Evolutionary conservation across 306 rosid genomes (phyloP), one percentile per base, ranked within the genome.

Genomic region (Vigna mungo): DNA sequence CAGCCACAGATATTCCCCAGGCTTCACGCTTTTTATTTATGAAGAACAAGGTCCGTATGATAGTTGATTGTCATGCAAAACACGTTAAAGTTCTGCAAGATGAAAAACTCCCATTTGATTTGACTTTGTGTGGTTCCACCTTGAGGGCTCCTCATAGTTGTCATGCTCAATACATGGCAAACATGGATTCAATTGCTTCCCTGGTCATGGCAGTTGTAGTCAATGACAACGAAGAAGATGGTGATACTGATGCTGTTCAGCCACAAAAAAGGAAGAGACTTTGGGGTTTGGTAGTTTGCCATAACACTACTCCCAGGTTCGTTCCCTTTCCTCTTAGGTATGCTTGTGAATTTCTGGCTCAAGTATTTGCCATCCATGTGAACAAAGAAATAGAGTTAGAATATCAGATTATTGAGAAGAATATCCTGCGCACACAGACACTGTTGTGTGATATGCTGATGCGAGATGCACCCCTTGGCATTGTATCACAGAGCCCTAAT

Each of bases 231-330:
- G 98, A 92, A 69, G 97, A 90, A 62, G 97, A 94, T 67, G 89
- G 74, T 51, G 91, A 81, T 12, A 53, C 90, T 70, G 87, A 87
- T 76, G 79, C 89, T 76, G 88, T 55, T 75, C 90, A 78, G 73
- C 90, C 89, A 52, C 98, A 85, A 62, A 94, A 92, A 94, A 88
- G 86, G 78, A 92, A 82, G 87, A 89, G 93, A 72, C 93, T 92
- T 12, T 95, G 98, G 98, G 98, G 98, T 67, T 83, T 95, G 60
- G 98, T 92, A 23, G 98, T 95, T 77, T 95, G 98, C 81, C 98
- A 95, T 66, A 92, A 90, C 87, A 86, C 95, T 76, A 83, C 87
- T 84, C 96, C 98, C 4, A 89, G 97, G 81, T 90, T 92, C 80
- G 92, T 95, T 79, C 96, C 98, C 18, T 95, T 95, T 86, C 98